phyloP scores from a whole-genome alignment of 139 green algal genomes.

The Raphidocelis subcapitata region DNA sequence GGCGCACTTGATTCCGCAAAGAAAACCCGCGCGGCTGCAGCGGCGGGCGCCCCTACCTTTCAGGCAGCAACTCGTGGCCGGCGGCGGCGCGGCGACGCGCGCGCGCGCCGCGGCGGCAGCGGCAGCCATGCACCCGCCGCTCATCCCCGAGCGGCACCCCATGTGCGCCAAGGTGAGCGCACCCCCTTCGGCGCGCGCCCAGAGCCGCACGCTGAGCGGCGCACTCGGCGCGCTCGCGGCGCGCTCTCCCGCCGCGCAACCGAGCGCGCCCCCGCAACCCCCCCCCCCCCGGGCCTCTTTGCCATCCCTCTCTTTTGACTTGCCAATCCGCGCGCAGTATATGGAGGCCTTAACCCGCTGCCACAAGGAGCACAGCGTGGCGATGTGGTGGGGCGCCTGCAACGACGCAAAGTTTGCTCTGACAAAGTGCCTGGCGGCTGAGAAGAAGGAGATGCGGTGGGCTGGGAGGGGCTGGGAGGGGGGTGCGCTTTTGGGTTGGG shows the following conservation, averaged over 20 bases:
- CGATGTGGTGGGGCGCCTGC: conserved; percentile 74
- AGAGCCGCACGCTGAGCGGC: not conserved
- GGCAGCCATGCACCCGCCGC: conserved; percentile 47
- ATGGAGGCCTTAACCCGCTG: conserved; percentile 70
- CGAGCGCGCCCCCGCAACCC: not conserved
- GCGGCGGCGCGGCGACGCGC: no score
- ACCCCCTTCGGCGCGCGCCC: no score
- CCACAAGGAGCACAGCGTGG: conserved; percentile 60
- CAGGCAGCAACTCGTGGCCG: no score
- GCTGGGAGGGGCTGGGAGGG: not conserved
- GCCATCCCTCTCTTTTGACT: not conserved
- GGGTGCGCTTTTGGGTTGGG: no score
- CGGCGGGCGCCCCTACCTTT: no score
- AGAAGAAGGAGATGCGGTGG: conserved; percentile 74
- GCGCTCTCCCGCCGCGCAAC: not conserved
- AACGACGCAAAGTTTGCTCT: conserved; percentile 67
- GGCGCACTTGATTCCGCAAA: no score
- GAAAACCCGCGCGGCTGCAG: no score
- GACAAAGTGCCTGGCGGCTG: conserved; percentile 64
- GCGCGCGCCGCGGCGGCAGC: no score
- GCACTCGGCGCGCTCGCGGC: not conserved
- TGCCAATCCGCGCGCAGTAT: conserved; percentile 48
- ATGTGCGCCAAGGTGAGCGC: conserved; percentile 48
- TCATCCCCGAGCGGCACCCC: conserved; percentile 54
- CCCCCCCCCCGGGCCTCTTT: not conserved